Conservation (phyloP, 2,329 filamentous ascomycete species). For the Alternaria sp. region DNA sequence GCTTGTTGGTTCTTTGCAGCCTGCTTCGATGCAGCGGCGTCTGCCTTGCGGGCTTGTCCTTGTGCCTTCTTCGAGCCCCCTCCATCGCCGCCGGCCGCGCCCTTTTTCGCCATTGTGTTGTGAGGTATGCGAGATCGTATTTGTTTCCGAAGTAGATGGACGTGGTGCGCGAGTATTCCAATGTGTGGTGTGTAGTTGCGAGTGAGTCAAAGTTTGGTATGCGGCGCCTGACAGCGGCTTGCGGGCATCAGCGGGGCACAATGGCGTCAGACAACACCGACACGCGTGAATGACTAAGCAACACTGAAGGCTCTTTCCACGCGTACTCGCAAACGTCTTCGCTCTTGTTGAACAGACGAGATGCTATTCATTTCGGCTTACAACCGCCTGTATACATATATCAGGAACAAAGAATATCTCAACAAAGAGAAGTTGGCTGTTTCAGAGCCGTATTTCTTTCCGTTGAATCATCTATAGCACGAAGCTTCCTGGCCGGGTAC, state of each 20-base stretch:
- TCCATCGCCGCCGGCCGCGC: constrained; percentile 66
- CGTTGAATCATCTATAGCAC: too few relatives aligned
- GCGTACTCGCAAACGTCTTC: not conserved
- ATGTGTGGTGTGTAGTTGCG: not conserved
- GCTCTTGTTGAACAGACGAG: not conserved
- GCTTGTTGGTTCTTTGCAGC: constrained; percentile 72
- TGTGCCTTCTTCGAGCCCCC: constrained; percentile 82
- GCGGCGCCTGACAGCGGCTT: constrained; percentile 9
- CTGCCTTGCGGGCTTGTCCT: constrained; percentile 91
- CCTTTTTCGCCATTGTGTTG: constrained; percentile 56
- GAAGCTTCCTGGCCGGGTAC: too few relatives aligned
- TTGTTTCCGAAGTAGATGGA: not conserved
- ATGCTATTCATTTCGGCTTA: not conserved
- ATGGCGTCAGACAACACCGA: constrained; percentile 9
- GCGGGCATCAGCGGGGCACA: constrained; percentile 17
- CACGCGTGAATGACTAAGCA: constrained; percentile 20
- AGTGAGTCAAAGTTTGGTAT: constrained; percentile 24
- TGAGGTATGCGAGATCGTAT: not conserved
- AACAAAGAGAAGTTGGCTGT: not conserved
- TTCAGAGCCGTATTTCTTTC: not conserved
- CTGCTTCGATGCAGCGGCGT: constrained; percentile 80
- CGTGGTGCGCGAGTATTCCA: not conserved
- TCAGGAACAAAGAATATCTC: not conserved
- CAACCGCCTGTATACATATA: not conserved
- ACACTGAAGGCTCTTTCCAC: not conserved